Percentiles rank a stretch among this genome's conserved stretches.
phyloP scores from a whole-genome alignment of 257 asterid species.

The Solanum tarijense region DNA sequence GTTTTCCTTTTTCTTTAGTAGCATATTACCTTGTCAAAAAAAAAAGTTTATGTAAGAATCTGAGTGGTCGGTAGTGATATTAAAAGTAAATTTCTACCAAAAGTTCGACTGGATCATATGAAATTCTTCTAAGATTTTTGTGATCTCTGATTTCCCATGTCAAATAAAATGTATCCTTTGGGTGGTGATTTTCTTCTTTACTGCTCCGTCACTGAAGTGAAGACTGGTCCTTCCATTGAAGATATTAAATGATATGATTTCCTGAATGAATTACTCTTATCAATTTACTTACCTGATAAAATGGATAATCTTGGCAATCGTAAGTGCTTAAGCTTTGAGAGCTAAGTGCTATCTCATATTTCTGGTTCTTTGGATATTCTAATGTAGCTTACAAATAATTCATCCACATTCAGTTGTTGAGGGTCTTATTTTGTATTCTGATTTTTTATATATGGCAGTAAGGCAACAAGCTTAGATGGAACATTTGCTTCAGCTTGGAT shows the following conservation, averaged over 20 bases:
- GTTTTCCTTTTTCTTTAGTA: not conserved
- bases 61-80: not conserved
- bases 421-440: not conserved
- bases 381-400: not conserved
- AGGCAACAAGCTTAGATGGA: slow-evolving; percentile 93
- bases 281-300: not conserved
- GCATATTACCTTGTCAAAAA: not conserved
- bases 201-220: not conserved
- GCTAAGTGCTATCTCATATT: not conserved
- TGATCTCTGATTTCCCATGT: not conserved
- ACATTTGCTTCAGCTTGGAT: slow-evolving; percentile 97
- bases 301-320: not conserved
- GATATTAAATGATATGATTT: not conserved
- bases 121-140: not conserved
- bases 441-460: slow-evolving; percentile 41
- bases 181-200: not conserved
- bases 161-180: not conserved
- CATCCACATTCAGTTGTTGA: not conserved
- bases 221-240: not conserved
- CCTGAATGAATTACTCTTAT: not conserved
- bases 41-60: not conserved
- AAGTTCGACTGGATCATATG: not conserved
- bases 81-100: not conserved
- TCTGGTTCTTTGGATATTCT: not conserved
- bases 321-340: not conserved